Evolutionary conservation across 2,329 filamentous ascomycete genomes (phyloP), one percentile per base, ranked within the genome.

Genomic region (Ophiosphaerella herpotricha): DNA sequence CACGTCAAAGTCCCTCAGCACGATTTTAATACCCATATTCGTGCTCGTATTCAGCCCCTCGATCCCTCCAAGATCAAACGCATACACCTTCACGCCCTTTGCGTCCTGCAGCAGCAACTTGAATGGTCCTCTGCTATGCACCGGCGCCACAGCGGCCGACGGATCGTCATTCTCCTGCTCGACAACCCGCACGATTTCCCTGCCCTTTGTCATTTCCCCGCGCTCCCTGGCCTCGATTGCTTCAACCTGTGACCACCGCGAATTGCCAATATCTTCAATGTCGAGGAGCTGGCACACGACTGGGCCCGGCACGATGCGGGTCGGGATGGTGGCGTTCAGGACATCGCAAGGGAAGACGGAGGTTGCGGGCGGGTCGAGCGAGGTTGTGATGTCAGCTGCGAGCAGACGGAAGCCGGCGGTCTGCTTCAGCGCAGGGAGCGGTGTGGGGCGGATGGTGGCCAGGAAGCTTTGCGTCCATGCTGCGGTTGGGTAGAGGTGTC

Each of bases 221-320:
- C 88, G 81, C 64, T 88, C 85, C 38, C 85, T 78, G 37, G 85
- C 82, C 71, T 93, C 89, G 6, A 94, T 84, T 31, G 86, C 85
- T 71, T 97, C 91, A 29, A 96, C 82, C 72, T 97, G 91, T 57
- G 90, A 87, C 90, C 92, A 96, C 43, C 88, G 82, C 61, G 88
- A 91, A 44, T 83, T 81, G 2, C 86, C 82, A 16, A 97, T 81
- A 67, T 97, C 92, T 67, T 96, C 88, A 7, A 97, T 80, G 62
- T 95, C 91, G 1, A 96, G 76, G 1, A 97, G 83, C 72, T 97
- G 94, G 1, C 94, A 87, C 3, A 87, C 79, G 1, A 93, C 79
- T 29, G 90, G 83, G 1, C 79, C 80, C 0, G 76, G 53, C 0
- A 97, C 76, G 0, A 74, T 75, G 4, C 77, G 73, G 50, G 90